Evolutionary conservation across 148 eudicot genomes (phyloP).

Genomic region (Fagopyrum tataricum): DNA sequence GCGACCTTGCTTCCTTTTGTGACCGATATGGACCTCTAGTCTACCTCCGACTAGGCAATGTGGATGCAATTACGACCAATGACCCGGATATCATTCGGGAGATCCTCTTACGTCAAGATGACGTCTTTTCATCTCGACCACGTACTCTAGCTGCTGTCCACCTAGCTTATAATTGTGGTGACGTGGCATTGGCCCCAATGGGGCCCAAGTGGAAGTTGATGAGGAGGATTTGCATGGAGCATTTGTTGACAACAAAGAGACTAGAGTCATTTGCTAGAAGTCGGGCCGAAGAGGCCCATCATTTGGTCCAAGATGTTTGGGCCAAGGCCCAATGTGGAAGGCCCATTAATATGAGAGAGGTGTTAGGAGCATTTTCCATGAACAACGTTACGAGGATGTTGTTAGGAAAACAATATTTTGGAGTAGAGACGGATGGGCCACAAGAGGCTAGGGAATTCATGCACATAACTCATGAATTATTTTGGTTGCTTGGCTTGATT

Average conservation of each 20-base stretch:
- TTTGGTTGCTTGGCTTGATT: constrained; percentile 77
- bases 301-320: constrained; percentile 63
- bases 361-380: constrained; percentile 89
- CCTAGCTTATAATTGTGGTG: constrained; percentile 72
- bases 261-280: constrained; percentile 60
- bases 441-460: constrained; percentile 84
- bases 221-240: constrained; percentile 93
- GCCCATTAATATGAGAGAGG: constrained; percentile 63
- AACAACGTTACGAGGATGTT: constrained; percentile 96
- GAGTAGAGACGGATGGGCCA: constrained; percentile 59
- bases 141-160: constrained; percentile 74
- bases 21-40: constrained; percentile 79
- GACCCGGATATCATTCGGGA: constrained; percentile 76
- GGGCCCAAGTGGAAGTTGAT: constrained; percentile 92
- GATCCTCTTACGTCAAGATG: constrained; percentile 68
- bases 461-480: constrained; percentile 89
- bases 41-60: constrained; percentile 66
- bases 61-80: constrained; percentile 88
- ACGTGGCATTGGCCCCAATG: constrained; percentile 90
- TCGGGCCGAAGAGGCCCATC: constrained; percentile 75
- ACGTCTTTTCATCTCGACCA: constrained; percentile 81
- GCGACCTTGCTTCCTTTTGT: constrained; percentile 74
- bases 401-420: constrained; percentile 88
- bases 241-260: constrained; percentile 70
- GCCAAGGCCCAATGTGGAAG: constrained; percentile 29